phyloP scores from a whole-genome alignment of 257 asterid genomes.

The Solanum chilense region DNA sequence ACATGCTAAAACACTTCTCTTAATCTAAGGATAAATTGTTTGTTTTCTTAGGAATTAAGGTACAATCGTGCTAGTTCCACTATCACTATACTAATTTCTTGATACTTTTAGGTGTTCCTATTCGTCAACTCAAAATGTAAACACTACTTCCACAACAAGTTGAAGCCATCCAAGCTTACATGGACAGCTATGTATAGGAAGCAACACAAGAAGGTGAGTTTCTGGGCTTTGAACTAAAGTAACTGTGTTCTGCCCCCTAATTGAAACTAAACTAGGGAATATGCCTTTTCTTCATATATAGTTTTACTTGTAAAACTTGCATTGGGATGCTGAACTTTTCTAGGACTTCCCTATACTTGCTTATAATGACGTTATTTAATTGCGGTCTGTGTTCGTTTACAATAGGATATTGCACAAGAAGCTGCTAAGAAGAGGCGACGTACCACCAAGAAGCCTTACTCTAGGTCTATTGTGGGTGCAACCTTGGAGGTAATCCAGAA shows the following conservation, averaged over 20 bases:
- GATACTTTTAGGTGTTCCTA: constrained; percentile 53
- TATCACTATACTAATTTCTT: neutral
- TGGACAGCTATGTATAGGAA: constrained; percentile 90
- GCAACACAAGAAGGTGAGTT: constrained; percentile 73
- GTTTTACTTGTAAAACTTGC: neutral
- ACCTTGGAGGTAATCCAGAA: constrained; percentile 87
- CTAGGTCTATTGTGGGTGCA: constrained; percentile 93
- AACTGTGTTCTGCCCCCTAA: too few species aligned
- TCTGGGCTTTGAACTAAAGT: neutral
- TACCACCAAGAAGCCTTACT: constrained; percentile 72
- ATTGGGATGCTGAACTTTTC: neutral
- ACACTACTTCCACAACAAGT: constrained; percentile 79
- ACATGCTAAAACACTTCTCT: neutral
- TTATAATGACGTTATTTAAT: neutral
- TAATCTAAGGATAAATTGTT: neutral
- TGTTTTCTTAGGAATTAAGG: neutral
- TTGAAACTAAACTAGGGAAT: neutral
- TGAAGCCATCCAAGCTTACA: constrained; percentile 77
- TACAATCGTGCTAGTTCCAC: neutral
- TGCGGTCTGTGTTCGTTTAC: neutral
- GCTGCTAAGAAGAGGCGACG: constrained; percentile 87
- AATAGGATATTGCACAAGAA: constrained; percentile 71
- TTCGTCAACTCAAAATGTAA: constrained; percentile 77
- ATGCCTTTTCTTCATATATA: neutral
- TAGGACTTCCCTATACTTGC: neutral